A percentile compares a stretch with the other conserved stretches of the same genome.
Conservation (phyloP, 768 basidiomycete genomes). For the Panaeolus papilionaceus region DNA sequence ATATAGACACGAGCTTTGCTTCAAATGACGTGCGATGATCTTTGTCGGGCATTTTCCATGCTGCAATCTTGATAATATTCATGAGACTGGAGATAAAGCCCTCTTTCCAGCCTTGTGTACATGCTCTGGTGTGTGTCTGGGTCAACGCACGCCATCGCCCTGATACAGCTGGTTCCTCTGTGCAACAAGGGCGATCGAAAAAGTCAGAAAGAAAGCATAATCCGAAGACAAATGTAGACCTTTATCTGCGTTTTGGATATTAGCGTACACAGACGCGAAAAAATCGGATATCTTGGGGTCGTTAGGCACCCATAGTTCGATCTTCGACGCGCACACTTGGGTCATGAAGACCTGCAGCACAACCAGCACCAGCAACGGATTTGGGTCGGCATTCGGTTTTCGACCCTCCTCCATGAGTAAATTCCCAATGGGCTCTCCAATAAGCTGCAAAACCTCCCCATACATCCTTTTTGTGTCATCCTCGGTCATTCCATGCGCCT, state of each 20-base stretch:
- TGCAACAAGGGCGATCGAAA: neutral
- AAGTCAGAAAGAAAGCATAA: neutral
- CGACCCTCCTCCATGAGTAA: neutral
- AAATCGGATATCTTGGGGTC: conserved; percentile 4
- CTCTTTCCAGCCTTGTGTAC: conserved; percentile 23
- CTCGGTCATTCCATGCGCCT: neutral
- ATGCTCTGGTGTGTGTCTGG: conserved; percentile 27
- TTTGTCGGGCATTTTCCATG: neutral
- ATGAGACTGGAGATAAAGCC: conserved; percentile 6
- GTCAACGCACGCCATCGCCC: conserved; percentile 53
- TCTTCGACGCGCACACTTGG: neutral
- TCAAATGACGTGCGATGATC: conserved; percentile 16
- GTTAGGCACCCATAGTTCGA: conserved; percentile 5
- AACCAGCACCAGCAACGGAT: conserved; percentile 43
- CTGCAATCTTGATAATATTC: conserved; percentile 6
- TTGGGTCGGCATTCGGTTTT: conserved; percentile 25
- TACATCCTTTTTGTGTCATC: conserved; percentile 19
- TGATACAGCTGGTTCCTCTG: conserved; percentile 51
- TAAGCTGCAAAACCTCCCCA: neutral
- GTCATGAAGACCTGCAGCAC: conserved; percentile 36
- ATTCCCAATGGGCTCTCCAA: too few species aligned
- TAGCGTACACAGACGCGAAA: conserved; percentile 34
- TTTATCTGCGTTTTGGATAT: conserved; percentile 38
- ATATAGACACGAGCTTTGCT: conserved; percentile 7
- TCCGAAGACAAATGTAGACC: neutral